Conservation (phyloP, 352 stramenopile genomes). For the Globisporangium echinulatum region DNA sequence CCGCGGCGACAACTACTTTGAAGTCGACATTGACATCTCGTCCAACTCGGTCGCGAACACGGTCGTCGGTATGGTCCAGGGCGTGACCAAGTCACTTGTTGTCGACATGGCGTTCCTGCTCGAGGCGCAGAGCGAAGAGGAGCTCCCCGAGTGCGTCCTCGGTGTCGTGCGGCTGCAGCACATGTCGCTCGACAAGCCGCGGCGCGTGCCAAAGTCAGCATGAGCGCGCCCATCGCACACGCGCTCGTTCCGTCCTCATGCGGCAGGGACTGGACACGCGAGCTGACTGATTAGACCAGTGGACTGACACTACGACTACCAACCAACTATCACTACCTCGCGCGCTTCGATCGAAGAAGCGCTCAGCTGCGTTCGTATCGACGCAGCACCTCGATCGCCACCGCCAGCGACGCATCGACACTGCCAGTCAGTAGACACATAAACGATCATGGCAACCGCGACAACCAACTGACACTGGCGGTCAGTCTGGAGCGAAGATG, state of each 20-base stretch:
- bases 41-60: slow-evolving; percentile 89
- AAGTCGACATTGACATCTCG: slow-evolving; percentile 94
- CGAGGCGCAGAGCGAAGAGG: slow-evolving; percentile 79
- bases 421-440: no score
- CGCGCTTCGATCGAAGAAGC: slow-evolving; percentile 2
- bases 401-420: no score
- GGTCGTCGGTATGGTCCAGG: slow-evolving; percentile 85
- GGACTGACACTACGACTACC: no score
- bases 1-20: slow-evolving; percentile 91
- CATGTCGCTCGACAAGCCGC: slow-evolving; percentile 74
- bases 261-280: neutral
- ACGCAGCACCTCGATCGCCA: neutral
- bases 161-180: slow-evolving; percentile 78
- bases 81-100: slow-evolving; percentile 84
- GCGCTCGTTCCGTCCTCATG: neutral
- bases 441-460: no score
- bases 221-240: neutral
- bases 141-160: slow-evolving; percentile 80
- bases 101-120: slow-evolving; percentile 88
- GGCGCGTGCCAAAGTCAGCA: slow-evolving; percentile 30
- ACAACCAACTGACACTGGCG: no score
- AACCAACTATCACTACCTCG: no score
- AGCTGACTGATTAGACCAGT: neutral
- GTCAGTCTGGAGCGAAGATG: no score
- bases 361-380: neutral